A percentile compares a stretch with the other conserved stretches of the same genome.
Conservation (phyloP, 805 yeast genomes). For the Schwanniomyces occidentalis region DNA sequence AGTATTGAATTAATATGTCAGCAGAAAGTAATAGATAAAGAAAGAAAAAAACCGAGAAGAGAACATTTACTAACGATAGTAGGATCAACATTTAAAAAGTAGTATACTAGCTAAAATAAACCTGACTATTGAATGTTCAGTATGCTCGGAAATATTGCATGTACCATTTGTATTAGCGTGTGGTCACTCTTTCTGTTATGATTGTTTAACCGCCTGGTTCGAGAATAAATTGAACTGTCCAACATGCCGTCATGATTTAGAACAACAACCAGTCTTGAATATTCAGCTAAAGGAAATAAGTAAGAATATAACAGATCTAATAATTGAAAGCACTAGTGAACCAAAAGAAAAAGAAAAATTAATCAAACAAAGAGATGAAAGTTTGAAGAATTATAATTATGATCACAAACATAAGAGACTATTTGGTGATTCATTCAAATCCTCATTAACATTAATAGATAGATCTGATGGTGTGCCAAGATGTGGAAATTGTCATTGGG, state of each 20-base stretch:
- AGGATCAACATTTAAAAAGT: slow-evolving; percentile 21
- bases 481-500: slow-evolving; percentile 81
- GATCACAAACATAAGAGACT: slow-evolving; percentile 40
- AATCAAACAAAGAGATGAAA: slow-evolving; percentile 23
- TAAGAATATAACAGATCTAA: slow-evolving; percentile 35
- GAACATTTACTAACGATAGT: background rate
- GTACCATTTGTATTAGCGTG: slow-evolving; percentile 64
- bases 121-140: slow-evolving; percentile 50
- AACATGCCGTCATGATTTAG: slow-evolving; percentile 55
- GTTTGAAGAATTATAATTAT: slow-evolving; percentile 33
- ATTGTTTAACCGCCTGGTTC: slow-evolving; percentile 64
- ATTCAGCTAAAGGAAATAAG: slow-evolving; percentile 50
- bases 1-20: background rate
- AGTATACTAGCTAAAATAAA: slow-evolving; percentile 27
- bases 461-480: slow-evolving; percentile 70
- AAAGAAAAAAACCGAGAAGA: background rate
- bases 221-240: slow-evolving; percentile 63
- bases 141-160: slow-evolving; percentile 70
- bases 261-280: slow-evolving; percentile 53
- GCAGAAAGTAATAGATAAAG: background rate
- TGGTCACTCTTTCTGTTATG: slow-evolving; percentile 77
- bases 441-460: slow-evolving; percentile 56
- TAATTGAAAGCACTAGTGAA: slow-evolving; percentile 32
- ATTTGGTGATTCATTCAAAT: slow-evolving; percentile 52
- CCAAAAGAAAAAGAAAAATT: slow-evolving; percentile 23